Evolutionary conservation across 441 rosid genomes (phyloP).

Genomic region (Daphne laureola): DNA sequence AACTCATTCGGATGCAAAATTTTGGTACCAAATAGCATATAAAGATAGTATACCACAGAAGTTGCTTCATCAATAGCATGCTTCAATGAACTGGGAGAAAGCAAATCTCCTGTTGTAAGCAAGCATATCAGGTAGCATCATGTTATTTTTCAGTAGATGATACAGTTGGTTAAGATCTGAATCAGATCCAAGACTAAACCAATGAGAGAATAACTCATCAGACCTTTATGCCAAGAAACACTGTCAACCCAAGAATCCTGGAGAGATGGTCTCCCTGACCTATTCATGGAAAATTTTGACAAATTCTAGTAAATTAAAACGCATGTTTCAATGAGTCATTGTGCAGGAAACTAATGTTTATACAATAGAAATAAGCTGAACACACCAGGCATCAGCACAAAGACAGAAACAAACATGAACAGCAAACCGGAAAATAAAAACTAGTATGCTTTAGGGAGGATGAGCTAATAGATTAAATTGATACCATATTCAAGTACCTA

Average conservation of each 20-base stretch:
- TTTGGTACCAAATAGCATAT: neutral
- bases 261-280: constrained; percentile 38
- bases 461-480: too few relatives aligned
- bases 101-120: constrained; percentile 33
- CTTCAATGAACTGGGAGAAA: constrained; percentile 32
- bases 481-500: too few relatives aligned
- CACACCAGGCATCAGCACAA: neutral
- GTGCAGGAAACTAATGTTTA: neutral
- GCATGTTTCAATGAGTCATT: too few relatives aligned
- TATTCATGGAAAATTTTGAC: constrained; percentile 6
- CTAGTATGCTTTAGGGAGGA: too few relatives aligned
- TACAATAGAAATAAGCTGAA: neutral
- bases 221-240: constrained; percentile 36
- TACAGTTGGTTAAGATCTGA: neutral
- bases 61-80: constrained; percentile 31
- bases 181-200: neutral
- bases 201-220: constrained; percentile 2
- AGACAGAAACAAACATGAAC: neutral
- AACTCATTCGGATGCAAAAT: too few relatives aligned
- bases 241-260: constrained; percentile 32
- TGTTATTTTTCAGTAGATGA: too few relatives aligned
- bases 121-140: constrained; percentile 1
- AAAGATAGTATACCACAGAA: constrained; percentile 27
- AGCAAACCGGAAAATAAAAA: too few relatives aligned
- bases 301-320: too few relatives aligned